Base-by-base conservation (phyloP, 805 yeast species). In the Jamesozyma gamospora region DNA sequence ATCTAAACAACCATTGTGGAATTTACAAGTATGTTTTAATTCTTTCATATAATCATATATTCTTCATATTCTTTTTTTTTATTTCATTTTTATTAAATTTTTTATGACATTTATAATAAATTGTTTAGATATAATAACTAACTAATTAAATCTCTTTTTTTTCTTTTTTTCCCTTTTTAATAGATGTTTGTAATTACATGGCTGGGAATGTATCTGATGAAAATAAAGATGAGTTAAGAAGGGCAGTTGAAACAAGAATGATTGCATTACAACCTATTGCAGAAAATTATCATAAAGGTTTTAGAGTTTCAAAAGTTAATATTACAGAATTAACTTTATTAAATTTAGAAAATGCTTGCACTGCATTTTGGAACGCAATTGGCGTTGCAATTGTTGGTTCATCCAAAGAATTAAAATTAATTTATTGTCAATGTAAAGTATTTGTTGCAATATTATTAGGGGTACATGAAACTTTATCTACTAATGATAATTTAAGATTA, bases 331-430 rank as follows among this genome's bases (percentile, higher is more conserved):
- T 49, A 1, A 14, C 46, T 1, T 19, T 46, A 1, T 30, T 49
- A 15, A 44, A 51, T 15, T 41, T 64, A 19, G 66, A 63, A 24
- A 44, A 50, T 28, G 42, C 55, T 8, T 58, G 64, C 1, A 55
- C 66, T 12, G 53, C 47, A 13, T 39, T 66, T 10, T 69, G 72
- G 72, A 69, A 68, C 42, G 36, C 56, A 1, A 42, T 60, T 1
- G 43, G 63, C 1, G 38, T 65, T 12, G 41, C 58, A 4, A 42
- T 52, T 39, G 63, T 55, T 34, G 39, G 28, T 27, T 11, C 9
- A 0, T 39, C 43, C 7, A 35, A 35, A 0, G 34, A 47, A 17
- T 37, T 42, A 16, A 27, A 32, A 0, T 29, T 57, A 2, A 14
- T 40, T 10, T 35, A 51, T 2, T 45, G 50, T 26, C 27, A 44